Conservation (phyloP, 2,329 filamentous ascomycete species). For the Fusarium coicis region DNA sequence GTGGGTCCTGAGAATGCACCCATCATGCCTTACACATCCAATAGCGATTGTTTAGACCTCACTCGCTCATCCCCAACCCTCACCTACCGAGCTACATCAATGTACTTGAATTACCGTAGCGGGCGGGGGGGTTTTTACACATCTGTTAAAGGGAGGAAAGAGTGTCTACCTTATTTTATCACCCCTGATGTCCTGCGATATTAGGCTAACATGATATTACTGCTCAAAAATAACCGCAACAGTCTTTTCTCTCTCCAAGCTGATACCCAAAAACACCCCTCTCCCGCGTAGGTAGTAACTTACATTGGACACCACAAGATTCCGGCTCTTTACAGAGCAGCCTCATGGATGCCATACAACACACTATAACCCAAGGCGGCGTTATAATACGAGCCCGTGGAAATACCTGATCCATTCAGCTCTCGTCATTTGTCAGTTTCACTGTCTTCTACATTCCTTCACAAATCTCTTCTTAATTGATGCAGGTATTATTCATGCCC, state of each 20-base stretch:
- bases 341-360: neutral
- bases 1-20: neutral
- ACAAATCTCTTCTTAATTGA: neutral
- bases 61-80: conserved; percentile 7
- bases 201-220: no score
- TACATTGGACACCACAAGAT: neutral
- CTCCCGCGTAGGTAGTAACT: neutral
- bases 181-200: no score
- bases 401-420: neutral
- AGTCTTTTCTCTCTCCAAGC: no score
- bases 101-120: neutral
- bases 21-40: conserved; percentile 3
- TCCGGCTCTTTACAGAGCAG: neutral
- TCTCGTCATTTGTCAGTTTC: neutral
- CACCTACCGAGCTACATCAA: neutral
- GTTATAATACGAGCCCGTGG: neutral
- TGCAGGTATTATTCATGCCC: neutral
- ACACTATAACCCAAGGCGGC: neutral
- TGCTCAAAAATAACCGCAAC: no score
- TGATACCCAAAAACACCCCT: no score
- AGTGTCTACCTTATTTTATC: no score
- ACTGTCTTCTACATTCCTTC: neutral
- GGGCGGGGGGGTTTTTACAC: no score
- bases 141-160: no score
- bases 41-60: conserved; percentile 1